Conservation (phyloP, 1,284 basidiomycete genomes). For the Inonotus hispidus region DNA sequence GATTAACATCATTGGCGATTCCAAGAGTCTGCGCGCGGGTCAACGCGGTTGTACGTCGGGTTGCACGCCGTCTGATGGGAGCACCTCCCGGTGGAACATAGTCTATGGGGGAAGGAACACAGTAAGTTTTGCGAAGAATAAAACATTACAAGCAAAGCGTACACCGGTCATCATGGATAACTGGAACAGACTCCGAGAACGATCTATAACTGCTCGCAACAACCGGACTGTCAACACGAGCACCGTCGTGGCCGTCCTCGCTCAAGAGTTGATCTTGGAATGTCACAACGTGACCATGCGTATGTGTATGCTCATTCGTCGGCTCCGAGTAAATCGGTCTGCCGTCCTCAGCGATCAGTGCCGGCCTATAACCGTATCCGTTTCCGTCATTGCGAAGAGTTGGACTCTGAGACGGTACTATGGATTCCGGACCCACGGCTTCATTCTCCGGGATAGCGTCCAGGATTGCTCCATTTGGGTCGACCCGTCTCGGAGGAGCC, state of each 20-base stretch:
- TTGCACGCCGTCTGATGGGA: slow-evolving; percentile 2
- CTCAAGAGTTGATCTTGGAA: not conserved
- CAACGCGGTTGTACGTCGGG: slow-evolving; percentile 3
- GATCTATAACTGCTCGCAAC: not conserved
- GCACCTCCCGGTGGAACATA: slow-evolving; percentile 8
- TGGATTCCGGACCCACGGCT: not conserved
- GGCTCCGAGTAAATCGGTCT: not conserved
- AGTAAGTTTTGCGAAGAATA: not conserved
- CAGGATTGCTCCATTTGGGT: slow-evolving; percentile 71
- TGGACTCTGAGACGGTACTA: not conserved
- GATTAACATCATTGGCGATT: not conserved
- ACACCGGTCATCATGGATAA: slow-evolving; percentile 8
- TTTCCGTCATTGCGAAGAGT: not conserved
- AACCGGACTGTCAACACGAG: not conserved
- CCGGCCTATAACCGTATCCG: no score
- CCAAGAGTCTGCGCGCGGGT: not conserved
- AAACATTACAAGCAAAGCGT: not conserved
- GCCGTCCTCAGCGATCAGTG: no score
- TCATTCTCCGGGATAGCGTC: slow-evolving; percentile 8
- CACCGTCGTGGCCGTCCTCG: not conserved
- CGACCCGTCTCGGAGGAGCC: slow-evolving; percentile 69
- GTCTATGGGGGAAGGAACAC: not conserved
- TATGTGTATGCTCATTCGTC: not conserved
- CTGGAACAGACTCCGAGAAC: not conserved
- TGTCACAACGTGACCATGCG: not conserved